Percentiles rank a stretch among this genome's conserved stretches.
These are phyloP conservation scores for Lepiota brunneoincarnata DNA, from an alignment of 768 basidiomycete species.

Conservation along the genomic window DNA sequence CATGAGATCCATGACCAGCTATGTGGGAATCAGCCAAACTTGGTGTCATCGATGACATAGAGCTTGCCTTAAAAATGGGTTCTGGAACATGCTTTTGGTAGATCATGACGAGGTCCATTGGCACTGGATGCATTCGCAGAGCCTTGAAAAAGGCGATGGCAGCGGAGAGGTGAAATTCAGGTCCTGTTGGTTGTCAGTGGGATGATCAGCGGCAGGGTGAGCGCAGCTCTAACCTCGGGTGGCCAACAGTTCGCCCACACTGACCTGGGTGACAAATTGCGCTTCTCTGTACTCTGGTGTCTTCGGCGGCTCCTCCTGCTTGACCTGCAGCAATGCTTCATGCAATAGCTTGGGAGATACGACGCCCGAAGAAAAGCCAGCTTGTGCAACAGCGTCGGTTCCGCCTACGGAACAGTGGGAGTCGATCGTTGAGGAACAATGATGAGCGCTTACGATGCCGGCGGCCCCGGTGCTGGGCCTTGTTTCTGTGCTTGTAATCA, in stretches of 20 bases:
- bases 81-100: constrained; percentile 71
- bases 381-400: background rate
- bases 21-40: constrained; percentile 9
- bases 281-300: constrained; percentile 70
- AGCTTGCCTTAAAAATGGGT: constrained; percentile 69
- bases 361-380: background rate
- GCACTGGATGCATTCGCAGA: constrained; percentile 89
- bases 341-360: constrained; percentile 35
- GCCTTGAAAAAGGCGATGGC: constrained; percentile 92
- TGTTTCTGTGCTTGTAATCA: constrained; percentile 79
- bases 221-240: constrained; percentile 50
- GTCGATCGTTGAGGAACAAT: background rate
- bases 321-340: constrained; percentile 62
- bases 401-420: background rate
- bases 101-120: constrained; percentile 90
- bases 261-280: constrained; percentile 90
- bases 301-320: constrained; percentile 57
- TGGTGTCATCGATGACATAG: background rate
- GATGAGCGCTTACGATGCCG: background rate
- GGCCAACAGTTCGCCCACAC: constrained; percentile 80
- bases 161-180: constrained; percentile 72
- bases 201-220: constrained; percentile 4
- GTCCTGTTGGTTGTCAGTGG: constrained; percentile 48
- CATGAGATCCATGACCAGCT: constrained; percentile 72
- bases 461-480: background rate